These are phyloP conservation scores for Boletus vermiculosoides DNA, from an alignment of 768 basidiomycete species.

Conservation along the genomic window DNA sequence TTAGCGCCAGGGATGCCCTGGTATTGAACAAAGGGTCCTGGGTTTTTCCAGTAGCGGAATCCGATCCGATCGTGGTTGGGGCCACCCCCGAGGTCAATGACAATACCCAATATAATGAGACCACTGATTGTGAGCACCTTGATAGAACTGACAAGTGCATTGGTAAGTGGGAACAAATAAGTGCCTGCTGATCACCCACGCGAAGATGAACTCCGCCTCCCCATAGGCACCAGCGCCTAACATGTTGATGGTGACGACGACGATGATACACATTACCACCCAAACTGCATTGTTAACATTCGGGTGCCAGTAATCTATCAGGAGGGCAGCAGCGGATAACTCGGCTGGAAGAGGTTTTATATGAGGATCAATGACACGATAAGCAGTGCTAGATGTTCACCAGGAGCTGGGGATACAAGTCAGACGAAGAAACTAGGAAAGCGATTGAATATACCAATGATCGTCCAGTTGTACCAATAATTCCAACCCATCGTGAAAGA, in stretches of 20 bases:
- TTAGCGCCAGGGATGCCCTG: conserved; percentile 58
- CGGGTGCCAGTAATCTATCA: conserved; percentile 72
- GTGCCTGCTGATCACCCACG: conserved; percentile 37
- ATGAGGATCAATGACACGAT: neutral
- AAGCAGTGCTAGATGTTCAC: conserved; percentile 12
- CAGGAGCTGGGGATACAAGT: conserved; percentile 19
- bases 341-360: conserved; percentile 23
- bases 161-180: neutral
- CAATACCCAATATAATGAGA: conserved; percentile 63
- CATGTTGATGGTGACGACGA: conserved; percentile 76
- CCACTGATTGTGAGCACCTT: conserved; percentile 86
- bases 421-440: neutral
- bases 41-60: conserved; percentile 75
- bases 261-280: conserved; percentile 73
- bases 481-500: conserved; percentile 58
- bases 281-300: conserved; percentile 66
- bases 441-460: conserved; percentile 14
- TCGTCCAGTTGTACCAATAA: conserved; percentile 45
- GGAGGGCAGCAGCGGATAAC: conserved; percentile 53
- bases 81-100: conserved; percentile 87
- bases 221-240: conserved; percentile 77
- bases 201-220: conserved; percentile 85
- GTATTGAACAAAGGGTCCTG: conserved; percentile 84
- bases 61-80: conserved; percentile 70
- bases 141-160: conserved; percentile 51